These are phyloP conservation scores for Fusarium beomiforme DNA, from an alignment of 2,329 filamentous ascomycete genomes.

Conservation along the genomic window DNA sequence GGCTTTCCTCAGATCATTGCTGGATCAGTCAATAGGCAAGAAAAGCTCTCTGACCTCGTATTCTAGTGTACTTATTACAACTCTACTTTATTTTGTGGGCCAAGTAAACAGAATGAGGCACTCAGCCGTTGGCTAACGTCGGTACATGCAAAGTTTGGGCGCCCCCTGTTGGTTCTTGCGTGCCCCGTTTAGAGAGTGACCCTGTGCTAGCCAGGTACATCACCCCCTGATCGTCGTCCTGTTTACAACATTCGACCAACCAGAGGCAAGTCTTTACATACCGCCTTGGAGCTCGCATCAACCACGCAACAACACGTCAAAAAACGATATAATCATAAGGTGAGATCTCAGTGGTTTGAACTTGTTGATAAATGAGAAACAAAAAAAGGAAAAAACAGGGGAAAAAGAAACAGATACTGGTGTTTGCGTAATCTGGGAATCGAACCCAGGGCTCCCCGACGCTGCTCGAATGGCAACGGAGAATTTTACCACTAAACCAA, in stretches of 20 bases:
- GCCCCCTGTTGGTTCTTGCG: neutral
- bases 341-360: too few relatives aligned
- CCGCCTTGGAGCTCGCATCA: neutral
- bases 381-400: too few relatives aligned
- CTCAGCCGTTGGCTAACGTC: neutral
- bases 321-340: neutral
- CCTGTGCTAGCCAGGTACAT: slow-evolving; percentile 29
- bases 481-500: slow-evolving; percentile 35
- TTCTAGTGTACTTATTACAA: neutral
- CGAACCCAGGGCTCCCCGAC: too few relatives aligned
- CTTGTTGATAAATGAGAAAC: too few relatives aligned
- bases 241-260: slow-evolving; percentile 11
- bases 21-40: neutral
- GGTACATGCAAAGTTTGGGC: slow-evolving; percentile 3
- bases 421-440: slow-evolving; percentile 28
- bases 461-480: slow-evolving; percentile 24
- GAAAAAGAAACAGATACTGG: too few relatives aligned
- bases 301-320: neutral
- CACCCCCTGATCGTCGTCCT: neutral
- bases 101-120: neutral
- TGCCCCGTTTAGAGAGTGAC: slow-evolving; percentile 1
- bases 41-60: neutral
- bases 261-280: slow-evolving; percentile 12
- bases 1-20: neutral
- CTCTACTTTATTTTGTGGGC: neutral